Evolutionary conservation across 805 yeast genomes (phyloP).

Genomic region (Wickerhamiella vanderwaltii): DNA sequence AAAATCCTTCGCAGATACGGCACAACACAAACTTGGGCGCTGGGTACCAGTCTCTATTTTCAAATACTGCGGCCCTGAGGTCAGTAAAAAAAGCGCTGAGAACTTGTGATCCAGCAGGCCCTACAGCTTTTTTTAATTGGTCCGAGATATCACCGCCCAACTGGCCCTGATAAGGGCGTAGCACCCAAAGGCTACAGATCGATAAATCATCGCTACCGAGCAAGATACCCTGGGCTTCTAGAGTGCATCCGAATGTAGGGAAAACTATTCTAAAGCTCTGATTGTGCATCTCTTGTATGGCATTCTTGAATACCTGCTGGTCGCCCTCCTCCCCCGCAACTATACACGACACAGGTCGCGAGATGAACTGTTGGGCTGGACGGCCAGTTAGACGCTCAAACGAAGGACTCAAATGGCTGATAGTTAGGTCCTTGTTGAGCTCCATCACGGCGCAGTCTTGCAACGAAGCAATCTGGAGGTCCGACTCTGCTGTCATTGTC

Average conservation of each 20-base stretch:
- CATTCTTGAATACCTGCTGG: constrained; percentile 20
- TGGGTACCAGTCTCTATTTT: constrained; percentile 47
- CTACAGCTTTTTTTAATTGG: constrained; percentile 54
- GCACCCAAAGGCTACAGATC: constrained; percentile 69
- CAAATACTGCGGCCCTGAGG: constrained; percentile 50
- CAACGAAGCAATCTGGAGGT: constrained; percentile 9
- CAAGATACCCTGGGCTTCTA: constrained; percentile 90
- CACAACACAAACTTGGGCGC: constrained; percentile 76
- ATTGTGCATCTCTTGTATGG: constrained; percentile 12
- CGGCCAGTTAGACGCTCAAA: constrained; percentile 70
- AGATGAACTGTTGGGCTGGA: constrained; percentile 16
- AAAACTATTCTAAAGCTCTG: constrained; percentile 8
- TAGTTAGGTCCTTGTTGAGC: constrained; percentile 63
- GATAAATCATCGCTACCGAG: constrained; percentile 46
- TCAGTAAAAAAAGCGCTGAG: constrained; percentile 60
- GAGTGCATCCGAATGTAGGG: constrained; percentile 12
- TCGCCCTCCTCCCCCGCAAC: constrained; percentile 22
- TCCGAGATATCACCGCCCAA: constrained; percentile 5
- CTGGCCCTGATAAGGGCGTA: constrained; percentile 11
- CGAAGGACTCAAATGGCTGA: constrained; percentile 59
- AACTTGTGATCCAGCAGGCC: constrained; percentile 70
- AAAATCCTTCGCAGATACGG: constrained; percentile 77
- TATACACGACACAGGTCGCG: constrained; percentile 19
- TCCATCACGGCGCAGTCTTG: constrained; percentile 43
- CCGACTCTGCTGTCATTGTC: constrained; percentile 9